These are phyloP conservation scores for Pseudocercospora cruenta DNA, from an alignment of 2,329 filamentous ascomycete species.

Conservation along the genomic window DNA sequence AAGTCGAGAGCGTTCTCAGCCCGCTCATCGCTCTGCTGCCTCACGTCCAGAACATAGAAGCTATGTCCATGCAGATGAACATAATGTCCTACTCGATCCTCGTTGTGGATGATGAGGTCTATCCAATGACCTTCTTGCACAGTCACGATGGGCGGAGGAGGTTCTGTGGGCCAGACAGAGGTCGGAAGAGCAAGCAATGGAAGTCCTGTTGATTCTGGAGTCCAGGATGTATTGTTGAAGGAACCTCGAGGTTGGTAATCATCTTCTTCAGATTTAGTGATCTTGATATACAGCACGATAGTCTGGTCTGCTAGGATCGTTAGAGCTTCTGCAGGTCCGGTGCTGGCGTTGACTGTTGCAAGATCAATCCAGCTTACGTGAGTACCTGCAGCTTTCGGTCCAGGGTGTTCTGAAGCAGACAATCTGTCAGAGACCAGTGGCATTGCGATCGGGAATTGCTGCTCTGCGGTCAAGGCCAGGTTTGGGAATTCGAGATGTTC, in stretches of 20 bases:
- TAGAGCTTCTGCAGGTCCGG: neutral
- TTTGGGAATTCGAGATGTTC: slow-evolving; percentile 52
- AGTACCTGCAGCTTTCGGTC: neutral
- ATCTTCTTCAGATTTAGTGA: slow-evolving; percentile 46
- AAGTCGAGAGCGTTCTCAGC: slow-evolving; percentile 14
- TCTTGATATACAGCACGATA: slow-evolving; percentile 52
- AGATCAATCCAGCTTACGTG: slow-evolving; percentile 12
- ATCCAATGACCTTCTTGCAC: slow-evolving; percentile 42
- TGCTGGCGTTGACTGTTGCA: neutral
- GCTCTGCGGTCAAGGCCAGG: slow-evolving; percentile 42
- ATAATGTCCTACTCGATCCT: slow-evolving; percentile 54
- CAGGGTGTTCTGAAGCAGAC: neutral
- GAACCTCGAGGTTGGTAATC: slow-evolving; percentile 49
- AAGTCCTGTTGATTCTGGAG: slow-evolving; percentile 11
- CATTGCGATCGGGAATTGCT: slow-evolving; percentile 19
- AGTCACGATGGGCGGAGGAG: slow-evolving; percentile 45
- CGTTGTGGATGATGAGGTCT: slow-evolving; percentile 54
- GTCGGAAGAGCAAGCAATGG: slow-evolving; percentile 4
- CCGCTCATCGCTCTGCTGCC: neutral
- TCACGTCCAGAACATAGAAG: slow-evolving; percentile 27
- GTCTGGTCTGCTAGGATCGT: slow-evolving; percentile 41
- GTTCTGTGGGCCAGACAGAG: slow-evolving; percentile 31
- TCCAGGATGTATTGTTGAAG: slow-evolving; percentile 53
- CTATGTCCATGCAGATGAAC: slow-evolving; percentile 48
- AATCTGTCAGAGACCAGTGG: neutral